Conservation (phyloP, 2,329 filamentous ascomycete genomes). For the Calonectria pteridis region DNA sequence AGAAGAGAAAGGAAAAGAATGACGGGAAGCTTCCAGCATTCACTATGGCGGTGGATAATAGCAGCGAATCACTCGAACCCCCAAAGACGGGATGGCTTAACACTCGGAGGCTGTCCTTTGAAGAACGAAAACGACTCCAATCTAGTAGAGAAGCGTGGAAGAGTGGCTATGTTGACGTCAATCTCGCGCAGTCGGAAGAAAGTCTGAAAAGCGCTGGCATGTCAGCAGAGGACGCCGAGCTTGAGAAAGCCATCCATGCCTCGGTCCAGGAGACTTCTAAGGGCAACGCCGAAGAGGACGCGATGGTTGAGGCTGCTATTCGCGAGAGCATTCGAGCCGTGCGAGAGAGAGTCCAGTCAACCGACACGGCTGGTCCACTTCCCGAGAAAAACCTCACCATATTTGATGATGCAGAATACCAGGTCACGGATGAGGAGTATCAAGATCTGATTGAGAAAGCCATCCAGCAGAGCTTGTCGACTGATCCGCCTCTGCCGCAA, state of each 20-base stretch:
- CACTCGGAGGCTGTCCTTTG: conserved; percentile 61
- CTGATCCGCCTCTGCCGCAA: conserved; percentile 33
- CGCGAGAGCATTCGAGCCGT: conserved; percentile 76
- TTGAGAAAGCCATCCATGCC: conserved; percentile 78
- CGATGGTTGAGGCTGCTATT: conserved; percentile 78
- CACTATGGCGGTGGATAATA: conserved; percentile 25
- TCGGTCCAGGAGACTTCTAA: conserved; percentile 78
- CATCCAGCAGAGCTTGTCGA: conserved; percentile 63
- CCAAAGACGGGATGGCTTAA: conserved; percentile 62
- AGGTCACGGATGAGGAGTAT: conserved; percentile 70
- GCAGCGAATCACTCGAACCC: conserved; percentile 41
- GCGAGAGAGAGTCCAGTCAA: conserved; percentile 46
- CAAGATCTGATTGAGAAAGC: conserved; percentile 68
- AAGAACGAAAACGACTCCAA: conserved; percentile 65
- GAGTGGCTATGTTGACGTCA: conserved; percentile 38
- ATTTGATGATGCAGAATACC: conserved; percentile 56
- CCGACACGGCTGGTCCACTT: conserved; percentile 39
- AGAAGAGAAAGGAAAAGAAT: conserved; percentile 61
- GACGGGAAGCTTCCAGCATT: conserved; percentile 49
- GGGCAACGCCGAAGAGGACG: conserved; percentile 78
- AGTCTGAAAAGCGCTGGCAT: conserved; percentile 27
- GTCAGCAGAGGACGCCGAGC: conserved; percentile 65
- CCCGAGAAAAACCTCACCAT: conserved; percentile 47
- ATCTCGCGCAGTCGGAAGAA: conserved; percentile 23
- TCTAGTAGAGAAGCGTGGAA: conserved; percentile 61